Percentiles rank a stretch among this genome's conserved stretches.
Evolutionary conservation across 176 grass and related monocot species (phyloP).

Genomic region (Typha latifolia): DNA sequence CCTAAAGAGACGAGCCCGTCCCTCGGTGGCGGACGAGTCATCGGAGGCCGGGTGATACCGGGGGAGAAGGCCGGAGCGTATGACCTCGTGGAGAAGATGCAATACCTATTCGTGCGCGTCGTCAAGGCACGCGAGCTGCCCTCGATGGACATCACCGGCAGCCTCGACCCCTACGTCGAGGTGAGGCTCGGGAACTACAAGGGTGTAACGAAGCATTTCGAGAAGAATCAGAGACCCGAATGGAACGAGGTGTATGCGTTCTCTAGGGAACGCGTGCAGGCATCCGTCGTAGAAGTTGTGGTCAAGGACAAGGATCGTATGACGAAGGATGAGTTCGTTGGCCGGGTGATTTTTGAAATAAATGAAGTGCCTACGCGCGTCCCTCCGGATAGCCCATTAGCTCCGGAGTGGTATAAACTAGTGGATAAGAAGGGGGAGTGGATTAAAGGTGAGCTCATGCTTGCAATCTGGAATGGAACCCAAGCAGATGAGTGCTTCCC

Average conservation of each 20-base stretch:
- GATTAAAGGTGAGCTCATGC: slow-evolving; percentile 79
- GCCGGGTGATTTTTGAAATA: slow-evolving; percentile 47
- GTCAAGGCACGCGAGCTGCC: slow-evolving; percentile 86
- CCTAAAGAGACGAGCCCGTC: slow-evolving; percentile 78
- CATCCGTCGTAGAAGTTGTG: slow-evolving; percentile 39
- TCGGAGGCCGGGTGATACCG: slow-evolving; percentile 59
- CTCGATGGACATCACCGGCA: slow-evolving; percentile 71
- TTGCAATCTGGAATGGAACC: slow-evolving; percentile 84
- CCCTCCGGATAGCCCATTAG: slow-evolving; percentile 84
- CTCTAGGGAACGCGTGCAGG: slow-evolving; percentile 55
- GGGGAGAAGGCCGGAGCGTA: slow-evolving; percentile 66
- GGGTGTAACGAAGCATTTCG: slow-evolving; percentile 47
- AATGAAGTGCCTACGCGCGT: slow-evolving; percentile 70
- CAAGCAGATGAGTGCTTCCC: slow-evolving; percentile 94
- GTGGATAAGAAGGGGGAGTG: slow-evolving; percentile 69
- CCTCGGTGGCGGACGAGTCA: slow-evolving; percentile 73
- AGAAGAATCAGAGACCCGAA: slow-evolving; percentile 69
- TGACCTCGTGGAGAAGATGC: slow-evolving; percentile 93
- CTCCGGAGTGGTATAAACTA: slow-evolving; percentile 85
- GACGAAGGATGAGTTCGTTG: slow-evolving; percentile 48
- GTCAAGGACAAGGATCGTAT: slow-evolving; percentile 70
- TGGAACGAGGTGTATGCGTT: slow-evolving; percentile 93
- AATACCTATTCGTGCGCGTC: slow-evolving; percentile 80
- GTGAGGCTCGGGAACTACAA: slow-evolving; percentile 70
- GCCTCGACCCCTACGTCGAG: slow-evolving; percentile 80